Evolutionary conservation across 208 protist genomes (phyloP).

Genomic region (Wallacemonas collosoma): DNA sequence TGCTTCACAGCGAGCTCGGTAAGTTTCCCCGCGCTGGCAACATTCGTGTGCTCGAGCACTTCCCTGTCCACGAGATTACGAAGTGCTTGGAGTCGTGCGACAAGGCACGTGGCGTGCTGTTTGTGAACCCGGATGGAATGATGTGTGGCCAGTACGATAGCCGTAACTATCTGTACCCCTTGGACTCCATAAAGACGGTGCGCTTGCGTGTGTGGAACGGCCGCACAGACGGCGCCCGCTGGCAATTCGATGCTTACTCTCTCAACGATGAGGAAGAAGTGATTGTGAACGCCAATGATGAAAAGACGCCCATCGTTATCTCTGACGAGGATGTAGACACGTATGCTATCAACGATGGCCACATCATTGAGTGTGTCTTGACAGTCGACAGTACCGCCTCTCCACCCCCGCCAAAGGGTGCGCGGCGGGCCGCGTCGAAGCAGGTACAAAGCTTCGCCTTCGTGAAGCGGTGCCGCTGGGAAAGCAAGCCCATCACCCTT

Average conservation of each 20-base stretch:
- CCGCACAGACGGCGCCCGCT: slow-evolving; percentile 36
- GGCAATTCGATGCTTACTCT: slow-evolving; percentile 77
- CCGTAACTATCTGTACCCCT: slow-evolving; percentile 74
- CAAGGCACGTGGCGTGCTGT: slow-evolving; percentile 62
- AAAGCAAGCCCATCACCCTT: slow-evolving; percentile 62
- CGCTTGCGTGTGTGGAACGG: slow-evolving; percentile 79
- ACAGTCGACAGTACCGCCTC: slow-evolving; percentile 16
- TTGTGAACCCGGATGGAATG: slow-evolving; percentile 83
- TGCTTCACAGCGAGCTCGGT: slow-evolving; percentile 54
- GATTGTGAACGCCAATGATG: slow-evolving; percentile 24
- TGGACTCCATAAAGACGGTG: slow-evolving; percentile 61
- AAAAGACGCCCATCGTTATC: slow-evolving; percentile 49
- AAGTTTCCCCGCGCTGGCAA: slow-evolving; percentile 40
- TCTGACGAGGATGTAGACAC: slow-evolving; percentile 50
- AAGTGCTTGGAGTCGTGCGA: slow-evolving; percentile 55
- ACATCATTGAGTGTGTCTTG: slow-evolving; percentile 82
- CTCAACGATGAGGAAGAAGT: slow-evolving; percentile 54
- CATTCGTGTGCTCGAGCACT: slow-evolving; percentile 67
- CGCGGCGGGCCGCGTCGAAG: background rate
- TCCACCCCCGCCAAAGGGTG: background rate
- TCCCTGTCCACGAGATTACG: slow-evolving; percentile 57
- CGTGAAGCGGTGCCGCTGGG: slow-evolving; percentile 70
- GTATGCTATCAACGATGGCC: slow-evolving; percentile 82
- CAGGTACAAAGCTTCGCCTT: slow-evolving; percentile 31
- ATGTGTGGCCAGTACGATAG: slow-evolving; percentile 67